Percentiles rank a stretch among this genome's conserved stretches.
phyloP scores from a whole-genome alignment of 2,329 filamentous ascomycete genomes.

The Pseudocercospora crystallina region DNA sequence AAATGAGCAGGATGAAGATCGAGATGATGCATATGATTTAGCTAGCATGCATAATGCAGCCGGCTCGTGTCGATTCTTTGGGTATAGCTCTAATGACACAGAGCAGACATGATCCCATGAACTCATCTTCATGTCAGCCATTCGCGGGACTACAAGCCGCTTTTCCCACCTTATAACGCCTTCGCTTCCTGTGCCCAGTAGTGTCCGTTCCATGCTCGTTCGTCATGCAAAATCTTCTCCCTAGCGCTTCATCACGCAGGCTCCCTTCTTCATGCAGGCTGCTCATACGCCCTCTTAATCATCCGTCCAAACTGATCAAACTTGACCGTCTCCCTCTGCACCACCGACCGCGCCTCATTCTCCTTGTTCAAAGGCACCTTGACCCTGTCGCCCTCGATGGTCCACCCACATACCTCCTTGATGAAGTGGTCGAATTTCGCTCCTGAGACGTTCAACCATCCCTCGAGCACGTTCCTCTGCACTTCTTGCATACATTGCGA shows the following conservation, averaged over 20 bases:
- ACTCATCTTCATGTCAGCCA: too few relatives aligned
- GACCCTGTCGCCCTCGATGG: constrained; percentile 66
- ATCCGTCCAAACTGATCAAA: constrained; percentile 82
- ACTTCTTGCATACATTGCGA: constrained; percentile 83
- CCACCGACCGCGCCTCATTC: constrained; percentile 93
- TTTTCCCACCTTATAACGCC: too few relatives aligned
- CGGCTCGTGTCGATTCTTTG: too few relatives aligned
- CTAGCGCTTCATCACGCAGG: too few relatives aligned
- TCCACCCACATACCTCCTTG: constrained; percentile 70
- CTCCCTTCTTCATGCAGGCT: constrained; percentile 54
- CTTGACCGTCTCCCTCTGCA: constrained; percentile 93
- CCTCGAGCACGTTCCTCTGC: constrained; percentile 46
- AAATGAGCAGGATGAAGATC: constrained; percentile 7
- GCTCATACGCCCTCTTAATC: constrained; percentile 82
- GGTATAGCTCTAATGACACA: too few relatives aligned
- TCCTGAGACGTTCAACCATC: constrained; percentile 50
- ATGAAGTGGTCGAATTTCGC: constrained; percentile 52
- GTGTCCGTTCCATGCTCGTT: too few relatives aligned
- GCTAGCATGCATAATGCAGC: too few relatives aligned
- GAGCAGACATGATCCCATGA: too few relatives aligned
- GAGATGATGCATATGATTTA: neutral
- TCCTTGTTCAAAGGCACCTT: constrained; percentile 89
- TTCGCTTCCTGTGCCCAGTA: too few relatives aligned
- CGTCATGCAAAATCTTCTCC: too few relatives aligned
- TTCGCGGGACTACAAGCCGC: too few relatives aligned